Evolutionary conservation across 768 basidiomycete species (phyloP).

Genomic region (Lepiota venenata): DNA sequence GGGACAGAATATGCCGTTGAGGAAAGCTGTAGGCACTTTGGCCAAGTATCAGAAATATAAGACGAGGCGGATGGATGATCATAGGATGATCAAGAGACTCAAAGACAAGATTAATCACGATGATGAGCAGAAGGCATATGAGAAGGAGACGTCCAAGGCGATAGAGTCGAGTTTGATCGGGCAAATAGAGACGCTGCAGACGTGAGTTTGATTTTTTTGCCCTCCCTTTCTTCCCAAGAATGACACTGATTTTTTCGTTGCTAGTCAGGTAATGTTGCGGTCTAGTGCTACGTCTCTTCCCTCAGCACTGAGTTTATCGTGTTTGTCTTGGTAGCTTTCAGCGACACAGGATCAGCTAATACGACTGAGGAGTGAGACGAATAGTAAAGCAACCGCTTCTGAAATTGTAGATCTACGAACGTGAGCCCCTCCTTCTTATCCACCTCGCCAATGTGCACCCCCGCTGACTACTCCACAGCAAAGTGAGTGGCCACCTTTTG

Average conservation of each 20-base stretch:
- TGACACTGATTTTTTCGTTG: background rate
- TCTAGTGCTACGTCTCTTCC: background rate
- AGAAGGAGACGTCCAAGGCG: slow-evolving; percentile 30
- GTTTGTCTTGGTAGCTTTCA: background rate
- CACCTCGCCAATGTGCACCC: background rate
- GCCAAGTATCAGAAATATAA: slow-evolving; percentile 35
- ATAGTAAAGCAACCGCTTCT: background rate
- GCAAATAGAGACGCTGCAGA: slow-evolving; percentile 29
- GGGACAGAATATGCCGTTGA: slow-evolving; percentile 21
- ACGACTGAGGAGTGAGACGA: background rate
- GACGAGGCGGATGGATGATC: slow-evolving; percentile 27
- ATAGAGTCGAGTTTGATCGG: slow-evolving; percentile 32
- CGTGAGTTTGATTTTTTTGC: slow-evolving; percentile 17
- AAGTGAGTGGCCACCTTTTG: background rate
- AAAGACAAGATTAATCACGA: slow-evolving; percentile 26
- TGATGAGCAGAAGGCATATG: slow-evolving; percentile 25
- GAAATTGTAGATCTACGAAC: background rate
- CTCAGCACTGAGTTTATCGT: background rate
- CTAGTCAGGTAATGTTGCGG: slow-evolving; percentile 9
- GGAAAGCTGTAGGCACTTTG: slow-evolving; percentile 33
- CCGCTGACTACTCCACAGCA: background rate
- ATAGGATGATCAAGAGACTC: slow-evolving; percentile 26
- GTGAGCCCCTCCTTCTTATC: background rate
- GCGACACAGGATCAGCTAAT: background rate
- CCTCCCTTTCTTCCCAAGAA: background rate